Base-by-base conservation (phyloP, 768 basidiomycete genomes). In the Tubosaeta sp. region DNA sequence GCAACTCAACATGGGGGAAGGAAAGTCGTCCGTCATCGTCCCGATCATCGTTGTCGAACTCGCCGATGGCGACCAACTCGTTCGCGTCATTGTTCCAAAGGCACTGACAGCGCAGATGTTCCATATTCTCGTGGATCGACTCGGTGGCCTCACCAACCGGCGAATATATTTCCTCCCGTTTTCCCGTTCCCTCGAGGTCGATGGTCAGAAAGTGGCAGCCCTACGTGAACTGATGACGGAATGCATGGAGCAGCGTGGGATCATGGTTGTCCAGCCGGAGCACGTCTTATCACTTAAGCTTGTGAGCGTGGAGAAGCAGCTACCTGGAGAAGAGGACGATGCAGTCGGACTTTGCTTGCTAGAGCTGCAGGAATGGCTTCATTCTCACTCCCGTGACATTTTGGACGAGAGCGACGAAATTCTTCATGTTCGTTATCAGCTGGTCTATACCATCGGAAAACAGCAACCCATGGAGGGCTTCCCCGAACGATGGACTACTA, bases 1-100 rank as follows among this genome's bases (percentile, higher is more conserved):
- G 25, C 80, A 82, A 38, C 72, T 82, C 13, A 79, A 83, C 29
- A 29, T 29, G 29, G 29, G 29, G 2, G 29, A 29, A 9, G 29
- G 29, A 29, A 29, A 29, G 52, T 74, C 73, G 2, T 74, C 72
- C 0, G 73, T 73, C 5, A 73, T 82, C 17, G 69, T 81, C 5
- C 80, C 81, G 0, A 64, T 81, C 32, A 62, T 72, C 3, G 64
- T 70, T 0, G 58, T 69, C 3, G 59, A 63, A 3, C 67, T 82
- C 12, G 75, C 80, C 0, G 66, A 81, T 53, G 71, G 76, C 2
- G 22, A 65, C 3, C 71, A 65, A 26, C 63, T 82, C 1, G 74
- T 74, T 34, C 73, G 81, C 10, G 71, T 83, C 37, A 64, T 83
- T 3, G 74, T 78, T 26, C 67, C 79, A 19, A 81, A 77, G 52